phyloP scores from a whole-genome alignment of 2,329 filamentous ascomycete genomes.

The Sphaerulina musiva region DNA sequence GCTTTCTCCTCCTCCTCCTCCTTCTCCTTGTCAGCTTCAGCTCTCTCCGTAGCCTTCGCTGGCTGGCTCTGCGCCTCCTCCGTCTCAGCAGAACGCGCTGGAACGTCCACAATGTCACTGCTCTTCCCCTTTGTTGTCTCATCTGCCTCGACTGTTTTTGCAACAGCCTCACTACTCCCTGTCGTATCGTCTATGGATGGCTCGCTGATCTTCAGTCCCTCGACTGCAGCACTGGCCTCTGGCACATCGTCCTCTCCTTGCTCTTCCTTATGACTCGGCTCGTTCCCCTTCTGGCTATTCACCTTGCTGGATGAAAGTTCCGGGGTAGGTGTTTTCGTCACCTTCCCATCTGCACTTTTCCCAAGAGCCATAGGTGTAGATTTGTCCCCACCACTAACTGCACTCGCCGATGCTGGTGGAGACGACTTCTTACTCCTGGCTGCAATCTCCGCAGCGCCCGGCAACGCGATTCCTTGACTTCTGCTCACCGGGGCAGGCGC shows the following conservation, averaged over 20 bases:
- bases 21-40: constrained; percentile 10
- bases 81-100: constrained; percentile 19
- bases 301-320: too few species aligned
- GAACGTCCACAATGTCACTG: constrained; percentile 9
- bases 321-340: not conserved
- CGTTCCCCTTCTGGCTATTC: not conserved
- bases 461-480: constrained; percentile 24
- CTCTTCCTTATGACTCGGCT: not conserved
- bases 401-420: too few species aligned
- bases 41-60: constrained; percentile 5
- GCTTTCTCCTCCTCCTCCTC: constrained; percentile 13
- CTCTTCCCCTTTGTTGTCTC: constrained; percentile 12
- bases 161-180: not conserved
- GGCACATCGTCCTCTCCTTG: not conserved
- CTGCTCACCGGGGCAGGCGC: constrained; percentile 20
- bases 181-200: not conserved
- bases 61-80: constrained; percentile 9
- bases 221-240: not conserved
- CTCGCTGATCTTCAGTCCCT: not conserved
- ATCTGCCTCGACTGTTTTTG: constrained; percentile 1
- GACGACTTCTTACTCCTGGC: constrained; percentile 9
- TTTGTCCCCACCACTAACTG: too few species aligned
- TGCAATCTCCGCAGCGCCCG: constrained; percentile 32
- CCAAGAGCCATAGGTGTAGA: too few species aligned
- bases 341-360: not conserved